Base-by-base conservation (phyloP, 805 yeast species). In the Kuraishia borneana region DNA sequence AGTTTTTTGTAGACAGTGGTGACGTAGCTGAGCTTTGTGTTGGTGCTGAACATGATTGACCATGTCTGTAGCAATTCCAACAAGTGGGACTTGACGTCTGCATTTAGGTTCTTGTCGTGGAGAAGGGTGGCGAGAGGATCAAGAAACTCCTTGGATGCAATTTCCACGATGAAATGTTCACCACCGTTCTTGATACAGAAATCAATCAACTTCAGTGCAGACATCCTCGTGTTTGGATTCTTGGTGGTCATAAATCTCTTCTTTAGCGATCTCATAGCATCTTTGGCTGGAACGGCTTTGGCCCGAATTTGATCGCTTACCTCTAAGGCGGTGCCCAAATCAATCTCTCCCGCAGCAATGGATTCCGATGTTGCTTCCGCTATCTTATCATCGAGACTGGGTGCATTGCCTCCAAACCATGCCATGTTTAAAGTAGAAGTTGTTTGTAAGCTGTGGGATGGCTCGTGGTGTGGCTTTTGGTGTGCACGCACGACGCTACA, bases 161-260 rank as follows among this genome's bases (percentile, higher is more conserved):
- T 65, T 47, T 85, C 96, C 16, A 61, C 65, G 17, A 89, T 63
- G 46, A 92, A 88, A 46, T 84, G 94, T 32, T 65, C 64, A 6
- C 98, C 98, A 31, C 96, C 88, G 52, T 92, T 92, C 58, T 92
- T 92, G 36, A 89, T 79, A 56, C 95, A 83, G 31, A 84, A 68
- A 46, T 92, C 97, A 21, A 80, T 65, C 40, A 92, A 61, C 48
- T 80, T 82, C 49, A 92, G 67, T 0, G 88, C 65, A 4, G 92
- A 71, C 19, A 76, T 65, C 48, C 83, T 83, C 7, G 77, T 71
- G 53, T 88, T 87, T 8, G 96, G 95, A 51, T 88, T 88, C 36
- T 63, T 60, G 17, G 76, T 70, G 21, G 59, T 53, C 19, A 77
- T 63, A 14, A 87, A 61, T 33, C 95, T 68, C 44, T 74, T 78